A percentile compares a stretch with the other conserved stretches of the same genome.
These are phyloP conservation scores for Suhomyces yuchorum DNA, from an alignment of 1,139 yeast species.

Conservation along the genomic window DNA sequence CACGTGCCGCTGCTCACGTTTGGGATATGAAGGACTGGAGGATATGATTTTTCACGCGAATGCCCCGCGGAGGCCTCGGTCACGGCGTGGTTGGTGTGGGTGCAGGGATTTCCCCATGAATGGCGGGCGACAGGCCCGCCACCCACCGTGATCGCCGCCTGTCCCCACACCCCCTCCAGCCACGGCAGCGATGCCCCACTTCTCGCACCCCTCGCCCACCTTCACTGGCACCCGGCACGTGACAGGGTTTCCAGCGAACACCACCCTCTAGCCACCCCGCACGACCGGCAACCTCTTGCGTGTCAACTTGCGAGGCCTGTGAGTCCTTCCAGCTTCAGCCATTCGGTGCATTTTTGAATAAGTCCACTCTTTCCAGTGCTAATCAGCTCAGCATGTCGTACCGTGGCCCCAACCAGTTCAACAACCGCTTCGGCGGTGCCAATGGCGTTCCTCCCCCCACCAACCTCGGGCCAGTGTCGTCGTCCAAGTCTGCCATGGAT, in stretches of 20 bases:
- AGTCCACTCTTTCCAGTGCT: background rate
- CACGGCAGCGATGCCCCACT: too few relatives aligned
- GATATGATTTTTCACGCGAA: too few relatives aligned
- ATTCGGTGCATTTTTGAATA: background rate
- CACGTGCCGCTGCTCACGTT: background rate
- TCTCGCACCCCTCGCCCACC: too few relatives aligned
- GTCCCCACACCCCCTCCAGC: too few relatives aligned
- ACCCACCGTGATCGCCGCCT: too few relatives aligned
- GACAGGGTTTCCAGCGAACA: background rate
- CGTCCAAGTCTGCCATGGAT: conserved; percentile 29
- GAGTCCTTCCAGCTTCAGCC: background rate
- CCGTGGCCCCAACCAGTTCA: conserved; percentile 22
- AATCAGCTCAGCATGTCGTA: conserved; percentile 16
- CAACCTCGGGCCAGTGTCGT: conserved; percentile 26
- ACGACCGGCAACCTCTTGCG: conserved; percentile 13
- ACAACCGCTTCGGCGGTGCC: conserved; percentile 19
- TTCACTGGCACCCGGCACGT: too few relatives aligned
- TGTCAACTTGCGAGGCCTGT: conserved; percentile 7
- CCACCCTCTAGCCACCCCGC: background rate
- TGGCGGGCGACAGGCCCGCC: too few relatives aligned
- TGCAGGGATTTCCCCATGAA: too few relatives aligned
- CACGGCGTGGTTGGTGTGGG: too few relatives aligned
- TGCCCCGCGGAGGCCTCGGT: too few relatives aligned
- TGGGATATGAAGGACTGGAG: too few relatives aligned
- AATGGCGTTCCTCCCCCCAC: conserved; percentile 19